phyloP scores from a whole-genome alignment of 139 green algal genomes.

The Chlamydomonas sp. region DNA sequence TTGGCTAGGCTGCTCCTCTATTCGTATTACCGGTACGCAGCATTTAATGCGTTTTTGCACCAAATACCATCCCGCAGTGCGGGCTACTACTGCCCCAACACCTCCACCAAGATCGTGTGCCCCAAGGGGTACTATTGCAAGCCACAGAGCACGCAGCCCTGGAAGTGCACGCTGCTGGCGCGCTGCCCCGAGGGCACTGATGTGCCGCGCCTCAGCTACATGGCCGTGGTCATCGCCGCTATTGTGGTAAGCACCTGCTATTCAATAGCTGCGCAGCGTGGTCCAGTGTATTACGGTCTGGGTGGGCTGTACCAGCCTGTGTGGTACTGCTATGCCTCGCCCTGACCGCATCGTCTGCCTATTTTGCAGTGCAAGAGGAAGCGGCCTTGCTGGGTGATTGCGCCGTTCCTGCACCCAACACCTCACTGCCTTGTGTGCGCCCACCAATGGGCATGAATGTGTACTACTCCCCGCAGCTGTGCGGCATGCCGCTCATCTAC shows the following conservation, averaged over 20 bases:
- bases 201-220: slow-evolving; percentile 24
- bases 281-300: too few relatives aligned
- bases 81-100: slow-evolving; percentile 55
- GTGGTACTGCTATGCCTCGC: too few relatives aligned
- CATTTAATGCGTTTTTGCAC: background rate
- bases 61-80: slow-evolving; percentile 5
- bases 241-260: slow-evolving; percentile 10
- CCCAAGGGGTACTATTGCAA: slow-evolving; percentile 55
- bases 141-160: slow-evolving; percentile 45
- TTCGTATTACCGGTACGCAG: too few relatives aligned
- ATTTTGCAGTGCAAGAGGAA: background rate
- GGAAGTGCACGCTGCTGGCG: slow-evolving; percentile 43
- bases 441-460: too few relatives aligned
- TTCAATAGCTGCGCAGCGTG: too few relatives aligned
- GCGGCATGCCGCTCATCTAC: slow-evolving; percentile 15
- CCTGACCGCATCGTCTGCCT: too few relatives aligned
- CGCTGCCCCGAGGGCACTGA: slow-evolving; percentile 53
- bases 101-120: slow-evolving; percentile 27
- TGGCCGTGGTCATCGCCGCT: slow-evolving; percentile 45
- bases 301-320: too few relatives aligned
- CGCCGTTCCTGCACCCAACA: background rate
- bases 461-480: background rate
- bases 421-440: background rate
- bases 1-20: too few relatives aligned
- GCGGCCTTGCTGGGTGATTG: background rate